Base-by-base conservation (phyloP, 2,329 filamentous ascomycete species). In the Aspergillus jensenii region DNA sequence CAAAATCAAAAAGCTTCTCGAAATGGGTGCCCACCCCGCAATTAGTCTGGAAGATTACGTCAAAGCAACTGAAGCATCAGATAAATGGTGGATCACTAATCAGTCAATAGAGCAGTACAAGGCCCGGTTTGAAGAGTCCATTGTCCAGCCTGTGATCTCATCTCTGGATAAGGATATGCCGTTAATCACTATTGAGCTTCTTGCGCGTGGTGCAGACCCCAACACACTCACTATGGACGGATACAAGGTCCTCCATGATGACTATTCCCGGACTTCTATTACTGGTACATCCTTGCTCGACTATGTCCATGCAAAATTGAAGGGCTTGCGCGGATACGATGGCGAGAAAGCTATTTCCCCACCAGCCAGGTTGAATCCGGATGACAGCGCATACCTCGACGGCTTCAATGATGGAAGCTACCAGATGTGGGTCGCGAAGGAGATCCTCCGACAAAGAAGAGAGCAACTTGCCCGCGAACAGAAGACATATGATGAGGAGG, bases 121-220 rank as follows among this genome's bases (percentile, higher is more conserved):
- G 56, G 71, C 72, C 1, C 64, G 65, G 0, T 90, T 86, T 69
- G 70, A 78, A 3, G 59, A 71, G 6, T 68, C 65, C 1, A 67
- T 82, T 11, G 78, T 84, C 54, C 90, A 93, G 66, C 90, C 91
- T 0, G 75, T 95, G 14, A 78, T 91, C 9, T 58, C 80, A 3
- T 90, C 91, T 3, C 73, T 82, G 3, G 14, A 81, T 75, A 67
- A 71, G 7, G 81, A 84, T 65, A 58, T 86, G 66, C 72, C 76
- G n/a, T 74, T 79, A 0, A 68, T 86, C 6, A 85, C 84, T 1
- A 66, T 84, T 4, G 76, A 82, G 41, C 79, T 96, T 3, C 69
- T 96, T 1, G 75, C 83, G 15, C 77, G 77, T 15, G 90, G 89
- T 1, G 88, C 83, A 3, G 83, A 93, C 71, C 81, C 86, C 0